Conservation (phyloP, 495 filamentous ascomycete species). For the Annulohypoxylon bovei region DNA sequence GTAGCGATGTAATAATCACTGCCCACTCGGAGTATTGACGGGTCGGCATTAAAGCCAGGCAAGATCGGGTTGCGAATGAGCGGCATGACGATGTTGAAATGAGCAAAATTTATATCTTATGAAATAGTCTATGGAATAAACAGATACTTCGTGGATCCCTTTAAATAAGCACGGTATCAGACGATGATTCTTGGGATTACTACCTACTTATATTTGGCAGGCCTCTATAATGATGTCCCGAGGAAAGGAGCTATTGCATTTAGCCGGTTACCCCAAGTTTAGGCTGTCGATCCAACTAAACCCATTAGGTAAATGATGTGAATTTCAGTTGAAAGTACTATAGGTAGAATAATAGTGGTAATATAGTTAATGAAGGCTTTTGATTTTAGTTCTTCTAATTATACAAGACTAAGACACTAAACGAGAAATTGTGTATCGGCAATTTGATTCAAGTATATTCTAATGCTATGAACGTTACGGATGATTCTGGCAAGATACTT, state of each 20-base stretch:
- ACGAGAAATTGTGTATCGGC: no score
- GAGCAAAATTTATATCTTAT: background rate
- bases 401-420: no score
- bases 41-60: conserved; percentile 71
- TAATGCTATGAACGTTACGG: no score
- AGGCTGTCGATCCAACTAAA: conserved; percentile 2
- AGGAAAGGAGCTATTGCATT: conserved; percentile 22
- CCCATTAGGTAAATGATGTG: conserved; percentile 31
- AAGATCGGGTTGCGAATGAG: conserved; percentile 66
- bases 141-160: background rate
- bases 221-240: conserved; percentile 26
- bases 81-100: conserved; percentile 49
- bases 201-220: background rate
- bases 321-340: background rate
- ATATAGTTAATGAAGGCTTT: no score
- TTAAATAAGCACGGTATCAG: background rate
- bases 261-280: conserved; percentile 29
- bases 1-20: conserved; percentile 71
- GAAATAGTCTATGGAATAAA: background rate
- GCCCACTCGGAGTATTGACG: conserved; percentile 66
- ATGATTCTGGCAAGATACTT: background rate
- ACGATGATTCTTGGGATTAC: background rate
- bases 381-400: no score
- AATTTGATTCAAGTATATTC: no score
- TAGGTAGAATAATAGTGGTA: no score